These are phyloP conservation scores for Ricinus communis DNA, from an alignment of 345 rosid genomes.

Conservation along the genomic window DNA sequence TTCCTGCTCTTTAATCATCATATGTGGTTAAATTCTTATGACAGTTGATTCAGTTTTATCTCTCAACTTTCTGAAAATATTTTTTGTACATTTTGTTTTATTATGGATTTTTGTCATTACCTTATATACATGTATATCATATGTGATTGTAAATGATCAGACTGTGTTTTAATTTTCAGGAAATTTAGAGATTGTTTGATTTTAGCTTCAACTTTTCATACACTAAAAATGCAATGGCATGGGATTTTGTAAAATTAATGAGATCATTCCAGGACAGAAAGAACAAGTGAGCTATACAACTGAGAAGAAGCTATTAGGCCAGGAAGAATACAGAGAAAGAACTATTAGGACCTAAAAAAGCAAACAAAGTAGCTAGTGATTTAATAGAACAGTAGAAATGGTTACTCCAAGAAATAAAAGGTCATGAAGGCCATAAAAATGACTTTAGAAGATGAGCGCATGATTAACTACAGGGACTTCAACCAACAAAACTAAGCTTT, in stretches of 20 bases:
- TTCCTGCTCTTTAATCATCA: slow-evolving; percentile 3
- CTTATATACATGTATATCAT: too few species aligned
- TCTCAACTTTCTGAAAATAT: not conserved
- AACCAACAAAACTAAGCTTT: not conserved
- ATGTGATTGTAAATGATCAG: too few species aligned
- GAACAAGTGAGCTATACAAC: too few species aligned
- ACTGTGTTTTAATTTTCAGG: too few species aligned
- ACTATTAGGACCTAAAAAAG: too few species aligned
- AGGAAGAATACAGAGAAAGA: too few species aligned
- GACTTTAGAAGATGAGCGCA: slow-evolving; percentile 10
- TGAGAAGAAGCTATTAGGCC: too few species aligned
- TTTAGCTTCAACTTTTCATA: too few species aligned
- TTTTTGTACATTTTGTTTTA: not conserved
- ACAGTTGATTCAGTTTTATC: not conserved
- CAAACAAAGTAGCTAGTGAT: slow-evolving; percentile 11
- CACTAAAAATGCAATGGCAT: too few species aligned
- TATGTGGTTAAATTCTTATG: not conserved
- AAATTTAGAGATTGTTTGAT: too few species aligned
- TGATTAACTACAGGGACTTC: not conserved
- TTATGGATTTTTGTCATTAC: not conserved
- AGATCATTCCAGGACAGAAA: too few species aligned
- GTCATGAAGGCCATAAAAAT: not conserved
- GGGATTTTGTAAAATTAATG: too few species aligned
- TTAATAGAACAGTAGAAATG: slow-evolving; percentile 21
- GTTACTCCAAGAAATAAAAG: slow-evolving; percentile 5